These are phyloP conservation scores for Eutrema yunnanense DNA, from an alignment of 345 rosid genomes.

Conservation along the genomic window DNA sequence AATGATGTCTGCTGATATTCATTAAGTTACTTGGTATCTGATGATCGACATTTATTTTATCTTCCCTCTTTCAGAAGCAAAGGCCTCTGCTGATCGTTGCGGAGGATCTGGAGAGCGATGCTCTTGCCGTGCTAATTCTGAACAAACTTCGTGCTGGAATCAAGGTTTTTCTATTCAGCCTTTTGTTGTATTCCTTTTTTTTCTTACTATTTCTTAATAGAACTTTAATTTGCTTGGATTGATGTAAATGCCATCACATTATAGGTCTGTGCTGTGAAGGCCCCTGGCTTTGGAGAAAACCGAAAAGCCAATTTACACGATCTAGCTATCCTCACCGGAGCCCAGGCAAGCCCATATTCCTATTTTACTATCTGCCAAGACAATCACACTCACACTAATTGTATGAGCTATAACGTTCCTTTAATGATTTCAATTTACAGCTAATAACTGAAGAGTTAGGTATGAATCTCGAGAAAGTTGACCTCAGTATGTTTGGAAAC, in stretches of 20 bases:
- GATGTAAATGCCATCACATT: neutral
- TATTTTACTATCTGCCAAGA: too few species aligned
- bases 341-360: conserved; percentile 34
- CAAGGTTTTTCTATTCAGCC: conserved; percentile 44
- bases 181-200: neutral
- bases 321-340: conserved; percentile 87
- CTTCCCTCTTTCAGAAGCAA: conserved; percentile 43
- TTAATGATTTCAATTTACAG: conserved; percentile 19
- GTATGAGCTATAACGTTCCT: neutral
- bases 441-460: conserved; percentile 89
- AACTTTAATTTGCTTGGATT: neutral
- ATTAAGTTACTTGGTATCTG: neutral
- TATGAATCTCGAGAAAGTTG: conserved; percentile 84
- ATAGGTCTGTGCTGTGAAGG: conserved; percentile 91
- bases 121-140: conserved; percentile 76
- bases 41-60: neutral
- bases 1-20: too few species aligned
- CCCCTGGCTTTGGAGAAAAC: conserved; percentile 99
- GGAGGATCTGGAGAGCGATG: conserved; percentile 96
- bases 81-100: conserved; percentile 80
- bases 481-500: conserved; percentile 69
- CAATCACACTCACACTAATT: neutral
- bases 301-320: conserved; percentile 81
- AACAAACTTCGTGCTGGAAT: conserved; percentile 99
- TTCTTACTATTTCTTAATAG: neutral